Evolutionary conservation across 805 yeast genomes (phyloP), one percentile per base, ranked within the genome.

Genomic region (Saccharomycopsis vini): DNA sequence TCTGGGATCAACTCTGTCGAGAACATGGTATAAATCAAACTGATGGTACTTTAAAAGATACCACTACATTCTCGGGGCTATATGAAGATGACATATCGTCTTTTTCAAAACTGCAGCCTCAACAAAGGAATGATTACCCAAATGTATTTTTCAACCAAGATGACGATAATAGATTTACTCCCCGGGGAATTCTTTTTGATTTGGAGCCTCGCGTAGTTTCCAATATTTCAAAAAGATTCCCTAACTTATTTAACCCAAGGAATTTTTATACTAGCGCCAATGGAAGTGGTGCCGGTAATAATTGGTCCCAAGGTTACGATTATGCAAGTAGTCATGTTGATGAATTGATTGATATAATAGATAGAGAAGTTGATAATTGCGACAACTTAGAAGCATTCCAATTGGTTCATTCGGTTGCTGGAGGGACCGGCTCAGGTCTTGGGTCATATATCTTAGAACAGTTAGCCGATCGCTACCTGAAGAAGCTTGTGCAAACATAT

Each of bases 351-450:
- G 90, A 87, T 54, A 76, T 88, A 72, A 71, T 92, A 21, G 96
- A 88, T 56, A 72, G 92, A 44, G 97, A 92, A 55, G 71, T 88
- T 33, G 99, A 92, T 56, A 79, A 83, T 26, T 81, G 95, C 52
- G 97, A 94, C 50, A 81, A 81, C 44, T 65, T 88, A 42, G 92
- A 89, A 51, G 95, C 94, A 4, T 92, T 92, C 60, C 95, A 88
- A 66, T 64, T 92, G 51, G 61, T 89, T 41, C 98, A 92, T 62
- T 83, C 96, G 3, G 95, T 92, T 3, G 97, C 97, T 0, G 99
- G 99, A 30, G 99, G 99, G 32, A 92, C 98, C 0, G 99, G 99
- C 0, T 84, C 96, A 0, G 98, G 99, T 3, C 75, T 88, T 30
- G 98, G 98, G 1, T 84, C 95, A 0, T 73, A 74, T 45, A 53